phyloP scores from a whole-genome alignment of 1,284 basidiomycete genomes.

The Uromyces viciae-fabae region DNA sequence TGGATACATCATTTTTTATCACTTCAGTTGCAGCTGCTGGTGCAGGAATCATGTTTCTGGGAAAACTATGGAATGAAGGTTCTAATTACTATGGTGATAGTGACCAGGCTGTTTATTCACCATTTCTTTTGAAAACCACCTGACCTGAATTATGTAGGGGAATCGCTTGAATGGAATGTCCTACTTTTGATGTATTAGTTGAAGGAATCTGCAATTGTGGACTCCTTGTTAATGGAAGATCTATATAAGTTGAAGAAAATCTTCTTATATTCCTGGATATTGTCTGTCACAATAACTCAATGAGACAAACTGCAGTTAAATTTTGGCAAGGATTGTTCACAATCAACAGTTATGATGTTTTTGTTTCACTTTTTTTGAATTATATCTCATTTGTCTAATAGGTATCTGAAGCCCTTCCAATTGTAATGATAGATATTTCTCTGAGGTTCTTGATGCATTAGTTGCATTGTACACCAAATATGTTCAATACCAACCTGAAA shows the following conservation, averaged over 20 bases:
- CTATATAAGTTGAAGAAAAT: not conserved
- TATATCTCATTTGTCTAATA: no score
- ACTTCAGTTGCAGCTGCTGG: no score
- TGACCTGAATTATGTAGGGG: not conserved
- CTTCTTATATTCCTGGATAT: not conserved
- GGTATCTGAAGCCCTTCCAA: no score
- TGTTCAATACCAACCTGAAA: no score
- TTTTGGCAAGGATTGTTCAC: not conserved
- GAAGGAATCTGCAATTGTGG: not conserved
- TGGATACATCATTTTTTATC: no score
- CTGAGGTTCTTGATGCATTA: no score
- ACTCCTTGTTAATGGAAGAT: not conserved
- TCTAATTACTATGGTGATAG: not conserved
- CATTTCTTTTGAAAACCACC: not conserved
- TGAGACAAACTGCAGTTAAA: not conserved
- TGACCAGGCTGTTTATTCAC: not conserved
- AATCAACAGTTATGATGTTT: not conserved
- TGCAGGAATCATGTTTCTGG: no score
- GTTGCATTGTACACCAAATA: no score
- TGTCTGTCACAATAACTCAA: not conserved
- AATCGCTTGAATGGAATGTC: not conserved
- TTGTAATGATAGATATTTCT: no score
- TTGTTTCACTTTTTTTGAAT: not conserved
- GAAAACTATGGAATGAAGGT: no score
- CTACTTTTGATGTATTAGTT: not conserved